Evolutionary conservation across 1,284 basidiomycete genomes (phyloP).

Genomic region (Malassezia obtusa): DNA sequence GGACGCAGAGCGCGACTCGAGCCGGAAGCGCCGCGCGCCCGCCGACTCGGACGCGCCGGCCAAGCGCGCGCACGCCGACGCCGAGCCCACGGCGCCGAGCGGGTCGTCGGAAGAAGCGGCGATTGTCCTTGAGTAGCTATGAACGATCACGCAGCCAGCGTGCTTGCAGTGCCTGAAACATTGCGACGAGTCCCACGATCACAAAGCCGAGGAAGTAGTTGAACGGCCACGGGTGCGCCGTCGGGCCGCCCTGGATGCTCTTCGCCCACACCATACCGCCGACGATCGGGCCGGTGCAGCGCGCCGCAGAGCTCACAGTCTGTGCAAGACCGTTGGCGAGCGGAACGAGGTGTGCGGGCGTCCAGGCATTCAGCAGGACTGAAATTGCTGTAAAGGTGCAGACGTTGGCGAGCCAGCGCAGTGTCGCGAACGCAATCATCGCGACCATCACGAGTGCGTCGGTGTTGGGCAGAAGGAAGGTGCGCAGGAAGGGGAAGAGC

Average conservation of each 20-base stretch:
- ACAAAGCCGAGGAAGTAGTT: constrained; percentile 43
- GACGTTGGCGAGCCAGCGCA: constrained; percentile 49
- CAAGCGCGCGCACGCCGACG: background rate
- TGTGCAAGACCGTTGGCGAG: constrained; percentile 51
- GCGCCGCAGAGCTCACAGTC: constrained; percentile 46
- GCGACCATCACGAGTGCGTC: constrained; percentile 50
- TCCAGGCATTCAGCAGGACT: constrained; percentile 49
- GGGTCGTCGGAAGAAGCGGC: constrained; percentile 4
- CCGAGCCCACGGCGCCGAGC: background rate
- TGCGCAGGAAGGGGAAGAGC: constrained; percentile 51
- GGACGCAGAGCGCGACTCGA: constrained; percentile 10
- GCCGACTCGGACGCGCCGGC: background rate
- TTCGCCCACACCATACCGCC: constrained; percentile 45
- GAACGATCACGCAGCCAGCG: constrained; percentile 5
- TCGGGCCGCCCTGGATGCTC: constrained; percentile 30
- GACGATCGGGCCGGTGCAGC: constrained; percentile 48
- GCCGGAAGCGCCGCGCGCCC: background rate
- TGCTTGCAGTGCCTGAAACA: constrained; percentile 26
- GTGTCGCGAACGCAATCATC: constrained; percentile 48
- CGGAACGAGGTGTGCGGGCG: constrained; percentile 49
- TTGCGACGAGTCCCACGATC: constrained; percentile 35
- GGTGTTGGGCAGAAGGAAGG: constrained; percentile 45
- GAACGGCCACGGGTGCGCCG: constrained; percentile 30
- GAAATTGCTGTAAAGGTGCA: constrained; percentile 47
- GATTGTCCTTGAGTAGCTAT: constrained; percentile 16